Percentiles rank a stretch among this genome's conserved stretches.
phyloP scores from a whole-genome alignment of 192 early-diverging fungal genomes.

The Coemansia sp. region DNA sequence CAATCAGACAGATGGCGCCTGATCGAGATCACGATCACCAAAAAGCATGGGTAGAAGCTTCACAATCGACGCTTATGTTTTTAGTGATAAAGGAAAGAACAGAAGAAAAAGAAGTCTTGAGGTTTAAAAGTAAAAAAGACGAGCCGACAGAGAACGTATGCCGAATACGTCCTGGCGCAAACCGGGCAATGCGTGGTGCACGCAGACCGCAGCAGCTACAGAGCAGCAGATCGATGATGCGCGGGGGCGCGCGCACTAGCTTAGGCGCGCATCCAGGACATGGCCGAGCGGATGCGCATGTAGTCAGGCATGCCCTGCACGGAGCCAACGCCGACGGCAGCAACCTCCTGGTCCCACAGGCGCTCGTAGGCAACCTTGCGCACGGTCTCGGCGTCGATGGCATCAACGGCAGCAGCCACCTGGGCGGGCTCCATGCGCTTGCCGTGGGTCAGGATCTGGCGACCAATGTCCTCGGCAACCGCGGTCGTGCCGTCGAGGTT shows the following conservation, averaged over 20 bases:
- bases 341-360: constrained; percentile 86
- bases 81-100: too few species aligned
- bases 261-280: constrained; percentile 77
- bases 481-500: constrained; percentile 92
- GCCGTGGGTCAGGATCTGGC: constrained; percentile 90
- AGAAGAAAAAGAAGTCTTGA: too few species aligned
- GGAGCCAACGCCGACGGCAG: constrained; percentile 79
- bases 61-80: too few species aligned
- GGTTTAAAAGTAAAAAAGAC: too few species aligned
- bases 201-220: too few species aligned
- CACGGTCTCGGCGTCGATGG: constrained; percentile 82
- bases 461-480: constrained; percentile 96
- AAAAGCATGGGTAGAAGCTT: background rate
- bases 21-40: background rate
- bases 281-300: constrained; percentile 80
- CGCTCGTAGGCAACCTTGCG: constrained; percentile 83
- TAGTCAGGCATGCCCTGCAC: constrained; percentile 89
- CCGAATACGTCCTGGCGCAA: too few species aligned
- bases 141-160: too few species aligned
- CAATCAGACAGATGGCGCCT: background rate
- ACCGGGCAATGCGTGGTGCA: too few species aligned
- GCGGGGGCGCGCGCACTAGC: background rate
- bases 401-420: constrained; percentile 81
- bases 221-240: too few species aligned
- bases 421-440: constrained; percentile 87